These are phyloP conservation scores for Amborella trichopoda DNA, from an alignment of 164 flowering plant genomes.

Conservation along the genomic window DNA sequence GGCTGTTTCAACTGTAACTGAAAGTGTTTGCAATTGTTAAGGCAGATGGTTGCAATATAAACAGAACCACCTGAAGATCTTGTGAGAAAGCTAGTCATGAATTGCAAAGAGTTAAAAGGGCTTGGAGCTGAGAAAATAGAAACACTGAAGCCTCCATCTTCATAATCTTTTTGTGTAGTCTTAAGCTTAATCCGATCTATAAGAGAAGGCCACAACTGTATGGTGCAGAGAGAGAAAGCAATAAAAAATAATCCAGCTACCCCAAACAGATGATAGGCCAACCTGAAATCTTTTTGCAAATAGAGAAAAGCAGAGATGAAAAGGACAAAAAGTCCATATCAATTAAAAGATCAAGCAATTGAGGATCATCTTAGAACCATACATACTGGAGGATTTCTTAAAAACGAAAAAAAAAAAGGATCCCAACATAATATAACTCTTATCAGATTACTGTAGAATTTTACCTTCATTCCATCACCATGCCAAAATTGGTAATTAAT, in stretches of 20 bases:
- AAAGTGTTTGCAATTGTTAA: slow-evolving; percentile 35
- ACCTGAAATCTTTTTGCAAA: too few relatives aligned
- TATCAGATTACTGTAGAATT: too few relatives aligned
- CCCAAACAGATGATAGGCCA: slow-evolving; percentile 72
- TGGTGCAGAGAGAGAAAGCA: slow-evolving; percentile 53
- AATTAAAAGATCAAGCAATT: too few relatives aligned
- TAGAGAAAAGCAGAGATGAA: too few relatives aligned
- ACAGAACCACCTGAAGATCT: slow-evolving; percentile 51
- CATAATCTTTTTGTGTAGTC: slow-evolving; percentile 1
- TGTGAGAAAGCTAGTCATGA: slow-evolving; percentile 80
- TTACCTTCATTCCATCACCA: slow-evolving; percentile 97
- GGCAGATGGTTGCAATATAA: slow-evolving; percentile 46
- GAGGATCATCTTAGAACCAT: too few relatives aligned
- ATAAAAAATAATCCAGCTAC: slow-evolving; percentile 66
- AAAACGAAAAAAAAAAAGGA: too few relatives aligned
- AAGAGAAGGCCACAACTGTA: slow-evolving; percentile 37
- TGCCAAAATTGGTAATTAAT: slow-evolving; percentile 91
- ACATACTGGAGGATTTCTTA: too few relatives aligned
- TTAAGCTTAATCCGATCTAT: slow-evolving; percentile 24
- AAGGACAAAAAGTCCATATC: too few relatives aligned
- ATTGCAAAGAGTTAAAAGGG: slow-evolving; percentile 56
- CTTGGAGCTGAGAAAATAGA: slow-evolving; percentile 60
- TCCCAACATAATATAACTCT: too few relatives aligned
- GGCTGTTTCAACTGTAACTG: slow-evolving; percentile 48
- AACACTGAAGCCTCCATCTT: slow-evolving; percentile 22